These are phyloP conservation scores for Globisporangium okanoganense DNA, from an alignment of 352 stramenopile species.

Conservation along the genomic window DNA sequence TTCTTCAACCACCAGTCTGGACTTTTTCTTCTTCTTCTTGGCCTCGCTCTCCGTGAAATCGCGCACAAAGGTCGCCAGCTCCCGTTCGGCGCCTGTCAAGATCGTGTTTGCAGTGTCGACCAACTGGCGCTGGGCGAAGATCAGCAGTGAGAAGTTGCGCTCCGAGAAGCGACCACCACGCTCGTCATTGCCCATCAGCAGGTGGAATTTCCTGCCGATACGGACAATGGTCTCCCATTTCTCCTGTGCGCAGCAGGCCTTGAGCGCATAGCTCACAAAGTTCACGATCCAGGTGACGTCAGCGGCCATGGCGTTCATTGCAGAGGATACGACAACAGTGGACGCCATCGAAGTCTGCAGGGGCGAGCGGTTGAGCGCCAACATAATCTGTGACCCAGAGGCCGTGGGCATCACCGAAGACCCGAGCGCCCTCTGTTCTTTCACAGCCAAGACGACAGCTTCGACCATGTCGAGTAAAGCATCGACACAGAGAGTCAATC, in stretches of 20 bases:
- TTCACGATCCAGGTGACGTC: slow-evolving; percentile 49
- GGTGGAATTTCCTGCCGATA: slow-evolving; percentile 50
- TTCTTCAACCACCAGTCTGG: slow-evolving; percentile 66
- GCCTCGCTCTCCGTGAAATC: slow-evolving; percentile 53
- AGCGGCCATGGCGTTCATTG: slow-evolving; percentile 27
- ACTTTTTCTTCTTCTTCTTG: slow-evolving; percentile 87
- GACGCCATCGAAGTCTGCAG: slow-evolving; percentile 21
- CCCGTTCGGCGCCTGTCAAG: slow-evolving; percentile 25
- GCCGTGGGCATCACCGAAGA: not conserved
- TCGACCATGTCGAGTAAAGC: slow-evolving; percentile 63
- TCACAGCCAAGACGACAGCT: slow-evolving; percentile 14
- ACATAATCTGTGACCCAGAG: not conserved
- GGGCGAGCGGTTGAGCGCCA: slow-evolving; percentile 10
- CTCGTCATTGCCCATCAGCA: slow-evolving; percentile 24
- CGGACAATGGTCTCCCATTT: slow-evolving; percentile 55
- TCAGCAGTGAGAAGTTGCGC: slow-evolving; percentile 45
- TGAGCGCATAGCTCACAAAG: slow-evolving; percentile 37
- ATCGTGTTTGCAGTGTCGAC: slow-evolving; percentile 27
- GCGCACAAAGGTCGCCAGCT: slow-evolving; percentile 35
- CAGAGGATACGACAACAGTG: slow-evolving; percentile 32
- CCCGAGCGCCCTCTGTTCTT: slow-evolving; percentile 13
- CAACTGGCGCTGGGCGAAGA: slow-evolving; percentile 66
- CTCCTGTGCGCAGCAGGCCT: slow-evolving; percentile 27
- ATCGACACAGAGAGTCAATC: slow-evolving; percentile 32
- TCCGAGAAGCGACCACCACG: slow-evolving; percentile 54